Evolutionary conservation across 2,329 filamentous ascomycete genomes (phyloP).

Genomic region (Bipolaris zeicola): DNA sequence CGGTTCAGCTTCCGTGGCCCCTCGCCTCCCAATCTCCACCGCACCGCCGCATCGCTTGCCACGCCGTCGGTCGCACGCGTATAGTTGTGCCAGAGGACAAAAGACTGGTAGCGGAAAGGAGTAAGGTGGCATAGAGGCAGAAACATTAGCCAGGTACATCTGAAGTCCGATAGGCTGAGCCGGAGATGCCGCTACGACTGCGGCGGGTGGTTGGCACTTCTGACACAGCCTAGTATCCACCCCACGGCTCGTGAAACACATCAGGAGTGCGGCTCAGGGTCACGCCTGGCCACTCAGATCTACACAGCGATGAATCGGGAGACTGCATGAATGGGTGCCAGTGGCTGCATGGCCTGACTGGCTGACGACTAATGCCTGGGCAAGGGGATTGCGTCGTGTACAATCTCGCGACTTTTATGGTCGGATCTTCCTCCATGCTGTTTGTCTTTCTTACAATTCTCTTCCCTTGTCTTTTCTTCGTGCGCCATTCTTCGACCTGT

Average conservation of each 20-base stretch:
- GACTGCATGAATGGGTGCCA: constrained; percentile 23
- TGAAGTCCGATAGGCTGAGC: constrained; percentile 28
- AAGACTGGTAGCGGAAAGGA: constrained; percentile 23
- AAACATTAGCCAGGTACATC: constrained; percentile 33
- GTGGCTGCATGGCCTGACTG: constrained; percentile 29
- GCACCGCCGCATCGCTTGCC: neutral
- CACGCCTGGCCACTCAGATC: constrained; percentile 35
- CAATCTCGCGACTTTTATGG: constrained; percentile 34
- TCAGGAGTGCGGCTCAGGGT: constrained; percentile 27
- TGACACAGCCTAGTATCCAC: constrained; percentile 46
- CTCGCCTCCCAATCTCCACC: neutral
- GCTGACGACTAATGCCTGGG: constrained; percentile 19
- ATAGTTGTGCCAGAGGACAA: neutral
- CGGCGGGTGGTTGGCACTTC: constrained; percentile 29
- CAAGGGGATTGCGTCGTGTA: constrained; percentile 36
- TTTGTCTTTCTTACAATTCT: constrained; percentile 4
- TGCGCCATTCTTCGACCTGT: too few relatives aligned
- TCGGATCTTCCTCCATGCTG: constrained; percentile 21
- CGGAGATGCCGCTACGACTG: constrained; percentile 14
- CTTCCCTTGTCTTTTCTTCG: too few relatives aligned
- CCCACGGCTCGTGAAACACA: constrained; percentile 41
- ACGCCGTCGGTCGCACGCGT: neutral
- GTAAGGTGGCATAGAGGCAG: constrained; percentile 35
- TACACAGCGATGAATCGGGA: constrained; percentile 30
- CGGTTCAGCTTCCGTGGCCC: neutral